Evolutionary conservation across 176 grass and related monocot genomes (phyloP).

Genomic region (Dendrocalamus sinicus): DNA sequence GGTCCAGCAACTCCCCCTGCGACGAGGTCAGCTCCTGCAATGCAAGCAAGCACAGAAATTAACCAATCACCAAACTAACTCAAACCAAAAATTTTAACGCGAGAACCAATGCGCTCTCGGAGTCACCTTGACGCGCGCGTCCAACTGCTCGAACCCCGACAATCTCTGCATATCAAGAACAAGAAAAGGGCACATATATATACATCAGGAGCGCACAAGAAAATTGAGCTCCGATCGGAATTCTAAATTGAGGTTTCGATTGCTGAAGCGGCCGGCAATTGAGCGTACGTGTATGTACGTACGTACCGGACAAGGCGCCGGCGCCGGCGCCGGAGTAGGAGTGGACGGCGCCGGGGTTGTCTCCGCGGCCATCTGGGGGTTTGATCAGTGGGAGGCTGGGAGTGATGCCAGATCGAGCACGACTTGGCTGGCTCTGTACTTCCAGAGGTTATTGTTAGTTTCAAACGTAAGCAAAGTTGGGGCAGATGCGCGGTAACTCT

Average conservation of each 20-base stretch:
- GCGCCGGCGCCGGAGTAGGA: not conserved
- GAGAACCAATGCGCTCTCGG: not conserved
- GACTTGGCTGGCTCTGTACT: conserved; percentile 1
- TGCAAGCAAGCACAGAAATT: conserved; percentile 17
- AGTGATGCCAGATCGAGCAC: conserved; percentile 25
- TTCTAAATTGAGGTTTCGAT: not conserved
- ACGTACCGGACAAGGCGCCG: conserved; percentile 38
- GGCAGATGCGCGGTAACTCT: not conserved
- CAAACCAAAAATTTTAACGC: not conserved
- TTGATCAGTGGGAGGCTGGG: not conserved
- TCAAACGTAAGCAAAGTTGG: conserved; percentile 51
- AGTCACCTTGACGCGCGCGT: conserved; percentile 47
- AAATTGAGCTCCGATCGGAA: not conserved
- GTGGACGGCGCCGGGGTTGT: not conserved
- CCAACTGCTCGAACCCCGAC: conserved; percentile 37
- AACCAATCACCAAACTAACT: not conserved
- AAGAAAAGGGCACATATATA: not conserved
- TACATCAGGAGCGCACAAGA: not conserved
- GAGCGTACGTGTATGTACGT: not conserved
- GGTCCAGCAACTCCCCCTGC: conserved; percentile 61
- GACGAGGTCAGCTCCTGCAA: conserved; percentile 74
- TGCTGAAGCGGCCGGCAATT: not conserved
- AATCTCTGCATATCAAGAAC: conserved; percentile 37
- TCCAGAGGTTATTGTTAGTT: conserved; percentile 29
- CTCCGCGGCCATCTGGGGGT: conserved; percentile 56